These are phyloP conservation scores for Solanum chacoense DNA, from an alignment of 305 asterid genomes.

Conservation along the genomic window DNA sequence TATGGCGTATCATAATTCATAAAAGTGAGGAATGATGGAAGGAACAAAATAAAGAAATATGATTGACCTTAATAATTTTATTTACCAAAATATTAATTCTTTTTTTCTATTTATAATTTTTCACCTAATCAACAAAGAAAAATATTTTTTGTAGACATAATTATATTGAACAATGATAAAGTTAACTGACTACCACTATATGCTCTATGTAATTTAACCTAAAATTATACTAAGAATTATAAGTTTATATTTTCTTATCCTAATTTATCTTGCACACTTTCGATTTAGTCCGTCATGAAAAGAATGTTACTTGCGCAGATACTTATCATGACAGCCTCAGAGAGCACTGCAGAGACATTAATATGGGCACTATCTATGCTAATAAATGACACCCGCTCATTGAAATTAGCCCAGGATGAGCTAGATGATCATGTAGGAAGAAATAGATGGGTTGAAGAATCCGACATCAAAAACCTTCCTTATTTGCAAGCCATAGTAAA, in stretches of 20 bases:
- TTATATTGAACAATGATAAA: too few species aligned
- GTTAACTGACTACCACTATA: too few species aligned
- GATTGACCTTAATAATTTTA: background rate
- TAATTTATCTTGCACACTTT: background rate
- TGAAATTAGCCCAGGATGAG: constrained; percentile 26
- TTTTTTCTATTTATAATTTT: background rate
- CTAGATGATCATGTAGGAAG: constrained; percentile 29
- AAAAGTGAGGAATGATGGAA: background rate
- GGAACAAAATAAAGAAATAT: background rate
- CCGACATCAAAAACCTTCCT: constrained; percentile 26
- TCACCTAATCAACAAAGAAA: background rate
- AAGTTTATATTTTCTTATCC: background rate
- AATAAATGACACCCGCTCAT: constrained; percentile 10
- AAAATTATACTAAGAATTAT: too few species aligned
- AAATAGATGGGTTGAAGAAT: constrained; percentile 36
- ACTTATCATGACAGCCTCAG: constrained; percentile 39
- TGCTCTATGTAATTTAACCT: too few species aligned
- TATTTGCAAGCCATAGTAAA: constrained; percentile 35
- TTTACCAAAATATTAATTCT: background rate
- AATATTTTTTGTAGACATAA: too few species aligned
- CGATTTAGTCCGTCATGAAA: background rate
- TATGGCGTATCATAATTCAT: background rate
- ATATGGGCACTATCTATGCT: constrained; percentile 39
- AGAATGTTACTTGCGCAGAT: constrained; percentile 6
- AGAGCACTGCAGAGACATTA: constrained; percentile 33